phyloP scores from a whole-genome alignment of 2,329 filamentous ascomycete species.

The Penicillium sp. region DNA sequence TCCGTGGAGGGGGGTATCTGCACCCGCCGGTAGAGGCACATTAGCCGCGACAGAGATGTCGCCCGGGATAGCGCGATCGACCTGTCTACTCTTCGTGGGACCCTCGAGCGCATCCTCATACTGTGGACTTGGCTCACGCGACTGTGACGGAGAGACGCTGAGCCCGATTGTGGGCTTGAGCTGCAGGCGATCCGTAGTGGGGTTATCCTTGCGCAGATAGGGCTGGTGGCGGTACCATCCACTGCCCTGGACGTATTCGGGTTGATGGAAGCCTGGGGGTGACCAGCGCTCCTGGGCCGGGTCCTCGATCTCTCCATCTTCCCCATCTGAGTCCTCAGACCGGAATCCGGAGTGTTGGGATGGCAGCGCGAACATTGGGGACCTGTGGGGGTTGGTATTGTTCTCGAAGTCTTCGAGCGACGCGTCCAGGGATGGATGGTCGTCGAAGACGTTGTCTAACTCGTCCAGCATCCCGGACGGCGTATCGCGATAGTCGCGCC shows the following conservation, averaged over 20 bases:
- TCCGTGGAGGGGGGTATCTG: slow-evolving; percentile 58
- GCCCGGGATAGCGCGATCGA: slow-evolving; percentile 25
- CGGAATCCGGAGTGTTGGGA: slow-evolving; percentile 66
- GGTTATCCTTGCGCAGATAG: slow-evolving; percentile 46
- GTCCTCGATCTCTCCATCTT: slow-evolving; percentile 43
- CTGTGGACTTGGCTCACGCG: slow-evolving; percentile 59
- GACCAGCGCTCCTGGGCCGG: slow-evolving; percentile 57
- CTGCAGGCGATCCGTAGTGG: slow-evolving; percentile 34
- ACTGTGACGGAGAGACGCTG: slow-evolving; percentile 49
- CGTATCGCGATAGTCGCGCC: slow-evolving; percentile 29
- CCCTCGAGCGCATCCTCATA: slow-evolving; percentile 58
- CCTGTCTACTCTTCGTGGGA: slow-evolving; percentile 26
- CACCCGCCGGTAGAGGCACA: slow-evolving; percentile 56
- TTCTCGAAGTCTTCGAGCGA: slow-evolving; percentile 64
- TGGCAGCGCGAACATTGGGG: slow-evolving; percentile 55
- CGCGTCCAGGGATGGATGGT: slow-evolving; percentile 60
- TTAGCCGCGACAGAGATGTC: slow-evolving; percentile 42
- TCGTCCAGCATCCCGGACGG: slow-evolving; percentile 48
- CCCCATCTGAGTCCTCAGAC: slow-evolving; percentile 51
- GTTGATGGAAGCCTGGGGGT: slow-evolving; percentile 58
- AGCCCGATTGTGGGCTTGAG: slow-evolving; percentile 43
- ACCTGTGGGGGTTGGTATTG: slow-evolving; percentile 47
- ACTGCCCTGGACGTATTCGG: slow-evolving; percentile 53
- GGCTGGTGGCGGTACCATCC: slow-evolving; percentile 55
- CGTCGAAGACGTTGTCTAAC: slow-evolving; percentile 54